Evolutionary conservation across 345 rosid genomes (phyloP).

Genomic region (Eucalyptus sp.): DNA sequence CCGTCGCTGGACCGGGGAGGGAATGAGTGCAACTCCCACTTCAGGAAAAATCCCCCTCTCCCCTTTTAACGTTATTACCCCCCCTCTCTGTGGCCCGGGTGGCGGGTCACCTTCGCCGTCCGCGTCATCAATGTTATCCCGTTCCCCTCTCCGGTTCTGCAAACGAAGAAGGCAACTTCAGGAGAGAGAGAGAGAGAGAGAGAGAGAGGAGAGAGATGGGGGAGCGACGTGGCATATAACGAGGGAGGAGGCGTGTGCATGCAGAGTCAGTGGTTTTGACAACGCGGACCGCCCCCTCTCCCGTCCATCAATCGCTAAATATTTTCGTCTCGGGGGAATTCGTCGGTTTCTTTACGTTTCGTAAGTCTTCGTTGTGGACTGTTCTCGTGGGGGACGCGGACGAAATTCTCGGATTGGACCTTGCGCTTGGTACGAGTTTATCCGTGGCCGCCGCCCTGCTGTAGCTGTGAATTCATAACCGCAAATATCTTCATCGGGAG

Average conservation of each 20-base stretch:
- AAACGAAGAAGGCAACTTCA: background rate
- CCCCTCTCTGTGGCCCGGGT: background rate
- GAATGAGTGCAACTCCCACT: background rate
- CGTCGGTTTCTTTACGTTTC: background rate
- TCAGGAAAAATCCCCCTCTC: background rate
- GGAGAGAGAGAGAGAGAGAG: background rate
- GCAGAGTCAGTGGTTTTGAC: background rate
- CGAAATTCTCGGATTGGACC: background rate
- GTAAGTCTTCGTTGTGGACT: background rate
- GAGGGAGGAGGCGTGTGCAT: background rate
- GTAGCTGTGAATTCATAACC: rapidly evolving
- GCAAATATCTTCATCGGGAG: background rate
- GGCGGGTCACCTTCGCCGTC: background rate
- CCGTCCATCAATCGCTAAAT: background rate
- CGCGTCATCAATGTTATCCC: background rate
- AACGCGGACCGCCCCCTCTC: background rate
- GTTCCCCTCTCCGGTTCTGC: background rate
- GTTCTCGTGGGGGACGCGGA: background rate
- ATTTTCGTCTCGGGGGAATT: background rate
- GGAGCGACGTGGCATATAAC: background rate
- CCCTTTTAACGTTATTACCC: background rate
- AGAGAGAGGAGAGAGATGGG: background rate
- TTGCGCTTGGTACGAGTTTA: background rate
- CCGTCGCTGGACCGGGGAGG: background rate
- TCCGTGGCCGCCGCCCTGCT: background rate